phyloP scores from a whole-genome alignment of 352 stramenopile genomes.

The Phytopythium boreale region DNA sequence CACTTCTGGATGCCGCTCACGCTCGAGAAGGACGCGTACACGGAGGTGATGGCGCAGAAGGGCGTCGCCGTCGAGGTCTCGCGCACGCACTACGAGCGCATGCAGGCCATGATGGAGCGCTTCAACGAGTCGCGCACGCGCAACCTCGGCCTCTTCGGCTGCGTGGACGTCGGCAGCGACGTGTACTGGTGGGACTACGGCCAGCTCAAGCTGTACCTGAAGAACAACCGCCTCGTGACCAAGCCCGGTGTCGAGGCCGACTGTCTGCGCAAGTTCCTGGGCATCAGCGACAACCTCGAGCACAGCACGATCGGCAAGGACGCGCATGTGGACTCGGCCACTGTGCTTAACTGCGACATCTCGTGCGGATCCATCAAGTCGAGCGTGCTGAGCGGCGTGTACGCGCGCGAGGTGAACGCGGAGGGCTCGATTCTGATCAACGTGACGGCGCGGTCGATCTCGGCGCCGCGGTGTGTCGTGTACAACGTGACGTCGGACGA shows the following conservation, averaged over 20 bases:
- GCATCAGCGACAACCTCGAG: slow-evolving; percentile 74
- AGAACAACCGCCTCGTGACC: slow-evolving; percentile 95
- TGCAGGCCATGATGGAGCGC: slow-evolving; percentile 87
- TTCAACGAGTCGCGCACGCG: slow-evolving; percentile 73
- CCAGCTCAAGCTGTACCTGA: slow-evolving; percentile 97
- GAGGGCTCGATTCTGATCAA: slow-evolving; percentile 98
- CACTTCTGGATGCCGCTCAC: slow-evolving; percentile 99
- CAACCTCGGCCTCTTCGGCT: slow-evolving; percentile 93
- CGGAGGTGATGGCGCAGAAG: slow-evolving; percentile 95
- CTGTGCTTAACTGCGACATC: slow-evolving; percentile 82
- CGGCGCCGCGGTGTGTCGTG: slow-evolving; percentile 92
- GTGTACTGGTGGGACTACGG: slow-evolving; percentile 99
- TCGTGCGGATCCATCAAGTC: slow-evolving; percentile 57
- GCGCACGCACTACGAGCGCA: slow-evolving; percentile 88
- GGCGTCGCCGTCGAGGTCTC: slow-evolving; percentile 71
- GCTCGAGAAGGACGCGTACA: slow-evolving; percentile 90
- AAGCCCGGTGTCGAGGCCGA: slow-evolving; percentile 79
- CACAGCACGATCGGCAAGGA: slow-evolving; percentile 68
- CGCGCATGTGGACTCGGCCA: slow-evolving; percentile 57
- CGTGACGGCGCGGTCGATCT: slow-evolving; percentile 95
- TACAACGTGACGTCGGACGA: slow-evolving; percentile 97
- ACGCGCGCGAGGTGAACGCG: slow-evolving; percentile 85
- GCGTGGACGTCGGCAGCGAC: slow-evolving; percentile 95
- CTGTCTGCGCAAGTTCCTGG: slow-evolving; percentile 74
- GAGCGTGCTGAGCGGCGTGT: slow-evolving; percentile 91